A percentile compares a stretch with the other conserved stretches of the same genome.
Conservation (phyloP, 768 basidiomycete species). For the Rhodotorula paludigena region DNA sequence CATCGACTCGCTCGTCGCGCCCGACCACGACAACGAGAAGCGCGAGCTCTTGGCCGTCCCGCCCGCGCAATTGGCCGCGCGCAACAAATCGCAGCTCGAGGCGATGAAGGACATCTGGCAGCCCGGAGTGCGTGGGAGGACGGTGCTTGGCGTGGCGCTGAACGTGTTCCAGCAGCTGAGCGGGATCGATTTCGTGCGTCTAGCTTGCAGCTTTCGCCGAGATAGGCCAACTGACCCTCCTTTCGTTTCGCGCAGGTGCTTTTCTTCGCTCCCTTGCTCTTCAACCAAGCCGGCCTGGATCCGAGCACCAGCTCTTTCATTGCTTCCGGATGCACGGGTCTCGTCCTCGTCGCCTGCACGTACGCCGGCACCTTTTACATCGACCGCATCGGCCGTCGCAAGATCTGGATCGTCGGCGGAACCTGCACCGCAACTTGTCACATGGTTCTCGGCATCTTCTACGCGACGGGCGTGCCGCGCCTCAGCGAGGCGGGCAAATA, state of each 20-base stretch:
- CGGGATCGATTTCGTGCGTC: slow-evolving; percentile 1
- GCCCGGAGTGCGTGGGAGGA: slow-evolving; percentile 44
- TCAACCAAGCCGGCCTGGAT: slow-evolving; percentile 53
- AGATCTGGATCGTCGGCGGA: slow-evolving; percentile 52
- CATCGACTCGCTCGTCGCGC: slow-evolving; percentile 40
- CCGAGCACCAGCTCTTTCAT: not conserved
- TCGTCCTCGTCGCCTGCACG: slow-evolving; percentile 49
- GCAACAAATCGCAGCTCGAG: not conserved
- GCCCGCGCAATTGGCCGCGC: not conserved
- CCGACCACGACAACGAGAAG: slow-evolving; percentile 45
- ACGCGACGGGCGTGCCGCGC: slow-evolving; percentile 49
- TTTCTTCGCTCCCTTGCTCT: slow-evolving; percentile 52
- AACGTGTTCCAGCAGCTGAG: slow-evolving; percentile 40
- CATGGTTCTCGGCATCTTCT: slow-evolving; percentile 51
- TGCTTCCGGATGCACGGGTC: slow-evolving; percentile 46
- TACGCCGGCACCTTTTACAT: slow-evolving; percentile 10
- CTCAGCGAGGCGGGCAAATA: slow-evolving; percentile 45
- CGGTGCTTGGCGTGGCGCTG: slow-evolving; percentile 50
- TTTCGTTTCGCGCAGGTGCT: slow-evolving; percentile 11
- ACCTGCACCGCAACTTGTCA: slow-evolving; percentile 49
- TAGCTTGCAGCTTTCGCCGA: too few species aligned
- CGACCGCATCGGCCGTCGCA: slow-evolving; percentile 42
- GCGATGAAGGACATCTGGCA: slow-evolving; percentile 45
- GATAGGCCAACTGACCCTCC: too few species aligned
- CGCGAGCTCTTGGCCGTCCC: slow-evolving; percentile 12